Evolutionary conservation across 2,329 filamentous ascomycete species (phyloP), one percentile per base, ranked within the genome.

Genomic region (Epichloe baconii): DNA sequence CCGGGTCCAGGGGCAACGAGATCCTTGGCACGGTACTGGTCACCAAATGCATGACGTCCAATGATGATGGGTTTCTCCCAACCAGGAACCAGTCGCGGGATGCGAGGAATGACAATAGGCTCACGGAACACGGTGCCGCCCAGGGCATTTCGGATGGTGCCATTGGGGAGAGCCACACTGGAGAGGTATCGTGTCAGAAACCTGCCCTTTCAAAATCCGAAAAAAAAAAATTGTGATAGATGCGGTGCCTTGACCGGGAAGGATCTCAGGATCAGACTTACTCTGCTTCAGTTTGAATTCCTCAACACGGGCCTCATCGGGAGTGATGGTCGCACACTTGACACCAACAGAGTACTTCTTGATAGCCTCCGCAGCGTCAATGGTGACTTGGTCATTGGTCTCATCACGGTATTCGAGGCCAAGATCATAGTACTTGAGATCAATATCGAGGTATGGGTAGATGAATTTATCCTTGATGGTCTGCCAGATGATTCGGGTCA

Each of bases 41-140:
- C 93, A 65, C 93, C 93, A 66, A 96, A 96, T 58, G 93, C 93
- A 72, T 98, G 93, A 69, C 93, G 89, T 61, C 93, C 93, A 68
- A 98, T 97, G 69, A 97, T 93, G 72, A 98, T 98, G 68, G 93
- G 89, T 76, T 96, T 90, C 78, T 94, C 90, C 93, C 93, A 98
- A 71, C 91, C 89, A 46, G 88, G 89, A 49, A 98, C 88, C 52
- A 98, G 83, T 63, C 91, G 86, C 53, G 93, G 93, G 58, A 98
- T 88, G 64, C 83, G 81, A 60, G 86, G 86, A 63, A 98, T 97
- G 65, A 98, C 88, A 62, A 98, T 98, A 62, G 93, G 93, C 73
- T 96, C 93, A 70, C 93, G 87, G 85, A 98, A 98, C 64, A 98
- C 91, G 64, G 93, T 98, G 66, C 93, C 93, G 63, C 91, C 91